A percentile compares a stretch with the other conserved stretches of the same genome.
Evolutionary conservation across 495 filamentous ascomycete species (phyloP).

Genomic region (Penicillium coprophilum): DNA sequence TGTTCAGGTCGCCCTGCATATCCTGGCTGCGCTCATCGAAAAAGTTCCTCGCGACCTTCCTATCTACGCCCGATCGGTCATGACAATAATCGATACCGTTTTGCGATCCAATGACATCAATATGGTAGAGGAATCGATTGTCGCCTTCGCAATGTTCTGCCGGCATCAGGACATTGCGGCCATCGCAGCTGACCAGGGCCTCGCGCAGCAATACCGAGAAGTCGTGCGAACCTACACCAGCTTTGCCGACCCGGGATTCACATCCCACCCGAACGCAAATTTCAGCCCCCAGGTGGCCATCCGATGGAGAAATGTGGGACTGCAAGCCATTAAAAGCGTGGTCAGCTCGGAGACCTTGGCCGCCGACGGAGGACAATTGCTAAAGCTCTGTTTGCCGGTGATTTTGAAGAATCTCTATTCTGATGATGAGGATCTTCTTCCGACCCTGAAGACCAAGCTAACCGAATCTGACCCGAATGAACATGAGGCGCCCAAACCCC

Average conservation of each 20-base stretch:
- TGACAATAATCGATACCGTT: conserved; percentile 75
- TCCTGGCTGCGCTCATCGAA: conserved; percentile 83
- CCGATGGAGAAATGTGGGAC: conserved; percentile 76
- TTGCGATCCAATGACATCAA: conserved; percentile 78
- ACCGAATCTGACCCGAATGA: conserved; percentile 64
- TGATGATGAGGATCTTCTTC: conserved; percentile 66
- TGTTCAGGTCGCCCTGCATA: conserved; percentile 89
- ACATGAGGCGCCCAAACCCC: conserved; percentile 54
- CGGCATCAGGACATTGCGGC: conserved; percentile 74
- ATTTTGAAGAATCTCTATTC: conserved; percentile 83
- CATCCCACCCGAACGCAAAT: conserved; percentile 45
- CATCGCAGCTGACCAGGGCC: conserved; percentile 77
- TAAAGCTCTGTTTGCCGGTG: conserved; percentile 74
- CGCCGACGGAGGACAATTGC: conserved; percentile 68
- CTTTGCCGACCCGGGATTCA: conserved; percentile 56
- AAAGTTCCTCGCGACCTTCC: conserved; percentile 87
- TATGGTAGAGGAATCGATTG: conserved; percentile 82
- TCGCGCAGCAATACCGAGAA: conserved; percentile 75
- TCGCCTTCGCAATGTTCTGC: conserved; percentile 82
- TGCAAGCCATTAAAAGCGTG: conserved; percentile 75
- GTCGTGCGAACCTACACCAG: conserved; percentile 74
- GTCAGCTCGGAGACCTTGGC: conserved; percentile 75
- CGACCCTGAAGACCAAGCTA: conserved; percentile 58
- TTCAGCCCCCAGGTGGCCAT: conserved; percentile 67
- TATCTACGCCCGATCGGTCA: conserved; percentile 76